A percentile compares a stretch with the other conserved stretches of the same genome.
Evolutionary conservation across 352 stramenopile genomes (phyloP).

Genomic region (Phytophthora pisi): DNA sequence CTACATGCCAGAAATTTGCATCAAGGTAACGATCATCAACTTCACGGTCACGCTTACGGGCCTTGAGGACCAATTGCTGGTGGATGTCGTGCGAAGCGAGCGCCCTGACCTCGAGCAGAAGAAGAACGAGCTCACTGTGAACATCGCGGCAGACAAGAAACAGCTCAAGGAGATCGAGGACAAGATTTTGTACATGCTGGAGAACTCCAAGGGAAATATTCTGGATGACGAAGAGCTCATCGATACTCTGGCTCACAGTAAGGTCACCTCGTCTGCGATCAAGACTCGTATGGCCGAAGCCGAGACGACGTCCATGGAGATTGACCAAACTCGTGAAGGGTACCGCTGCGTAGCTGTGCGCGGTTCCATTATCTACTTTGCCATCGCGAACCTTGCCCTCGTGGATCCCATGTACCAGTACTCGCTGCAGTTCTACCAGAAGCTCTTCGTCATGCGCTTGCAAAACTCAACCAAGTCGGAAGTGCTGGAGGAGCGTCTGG

Average conservation of each 20-base stretch:
- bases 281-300: conserved; percentile 90
- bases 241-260: conserved; percentile 89
- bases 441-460: conserved; percentile 91
- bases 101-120: conserved; percentile 92
- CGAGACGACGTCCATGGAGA: conserved; percentile 90
- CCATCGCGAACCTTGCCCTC: conserved; percentile 91
- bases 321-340: conserved; percentile 90
- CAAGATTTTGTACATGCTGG: conserved; percentile 94
- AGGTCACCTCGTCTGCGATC: conserved; percentile 91
- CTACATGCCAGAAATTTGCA: conserved; percentile 95
- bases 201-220: conserved; percentile 94
- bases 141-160: conserved; percentile 93
- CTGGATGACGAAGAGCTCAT: conserved; percentile 95
- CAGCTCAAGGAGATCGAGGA: conserved; percentile 95
- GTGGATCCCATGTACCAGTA: conserved; percentile 96
- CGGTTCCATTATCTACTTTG: conserved; percentile 95
- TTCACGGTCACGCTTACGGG: conserved; percentile 94
- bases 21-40: conserved; percentile 96
- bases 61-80: conserved; percentile 93
- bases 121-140: conserved; percentile 93
- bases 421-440: conserved; percentile 94
- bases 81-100: conserved; percentile 93
- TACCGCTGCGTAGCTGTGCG: conserved; percentile 92
- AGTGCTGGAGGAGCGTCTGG: conserved; percentile 78
- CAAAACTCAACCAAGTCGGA: conserved; percentile 85